A percentile compares a stretch with the other conserved stretches of the same genome.
These are phyloP conservation scores for Penicillium expansum DNA, from an alignment of 2,329 filamentous ascomycete species.

Conservation along the genomic window DNA sequence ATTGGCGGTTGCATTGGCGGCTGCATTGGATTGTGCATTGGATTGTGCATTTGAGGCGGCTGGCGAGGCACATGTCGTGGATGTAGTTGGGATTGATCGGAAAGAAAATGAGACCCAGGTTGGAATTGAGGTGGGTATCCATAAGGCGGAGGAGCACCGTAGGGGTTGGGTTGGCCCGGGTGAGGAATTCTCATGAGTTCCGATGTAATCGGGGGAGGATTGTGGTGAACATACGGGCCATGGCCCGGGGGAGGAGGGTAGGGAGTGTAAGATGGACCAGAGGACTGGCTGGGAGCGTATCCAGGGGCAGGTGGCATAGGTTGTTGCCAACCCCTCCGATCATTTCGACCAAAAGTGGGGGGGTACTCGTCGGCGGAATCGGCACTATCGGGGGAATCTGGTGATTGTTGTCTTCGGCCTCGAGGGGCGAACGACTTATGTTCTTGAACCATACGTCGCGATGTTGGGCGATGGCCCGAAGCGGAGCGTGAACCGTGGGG, in stretches of 20 bases:
- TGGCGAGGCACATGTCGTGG: constrained; percentile 28
- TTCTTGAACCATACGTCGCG: constrained; percentile 38
- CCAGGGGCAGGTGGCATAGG: constrained; percentile 28
- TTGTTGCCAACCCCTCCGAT: constrained; percentile 34
- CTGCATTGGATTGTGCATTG: constrained; percentile 29
- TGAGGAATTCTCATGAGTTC: constrained; percentile 36
- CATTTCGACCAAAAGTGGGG: constrained; percentile 45
- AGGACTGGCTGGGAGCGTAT: constrained; percentile 43
- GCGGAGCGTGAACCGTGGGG: constrained; percentile 38
- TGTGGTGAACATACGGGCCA: constrained; percentile 27
- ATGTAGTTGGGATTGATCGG: constrained; percentile 29
- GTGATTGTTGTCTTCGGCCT: constrained; percentile 46
- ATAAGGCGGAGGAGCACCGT: constrained; percentile 28
- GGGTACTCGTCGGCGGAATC: constrained; percentile 64
- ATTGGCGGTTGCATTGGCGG: constrained; percentile 13
- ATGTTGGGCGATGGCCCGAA: constrained; percentile 38
- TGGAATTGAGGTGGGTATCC: constrained; percentile 32
- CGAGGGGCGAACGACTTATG: constrained; percentile 38
- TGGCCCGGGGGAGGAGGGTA: constrained; percentile 32
- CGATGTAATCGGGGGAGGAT: constrained; percentile 25
- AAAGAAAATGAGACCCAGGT: constrained; percentile 26
- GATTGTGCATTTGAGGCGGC: constrained; percentile 29
- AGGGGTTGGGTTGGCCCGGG: constrained; percentile 25
- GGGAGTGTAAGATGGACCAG: constrained; percentile 38
- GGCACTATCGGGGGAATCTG: constrained; percentile 59